Evolutionary conservation across 2,329 filamentous ascomycete genomes (phyloP).

Genomic region (Curvularia eragrostidis): DNA sequence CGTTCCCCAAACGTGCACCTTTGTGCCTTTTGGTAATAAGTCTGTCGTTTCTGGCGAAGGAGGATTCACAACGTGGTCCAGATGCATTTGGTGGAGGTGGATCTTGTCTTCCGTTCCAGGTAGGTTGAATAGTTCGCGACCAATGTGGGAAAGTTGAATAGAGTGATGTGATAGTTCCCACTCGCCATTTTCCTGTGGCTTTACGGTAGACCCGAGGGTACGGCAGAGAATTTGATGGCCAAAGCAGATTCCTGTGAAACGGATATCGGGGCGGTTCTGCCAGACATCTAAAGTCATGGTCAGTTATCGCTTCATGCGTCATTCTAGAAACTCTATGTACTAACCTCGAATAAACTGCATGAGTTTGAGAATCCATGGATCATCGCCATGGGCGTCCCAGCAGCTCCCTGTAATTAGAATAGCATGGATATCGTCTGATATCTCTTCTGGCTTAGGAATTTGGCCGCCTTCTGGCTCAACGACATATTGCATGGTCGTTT

Average conservation of each 20-base stretch:
- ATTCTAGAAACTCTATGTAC: background rate
- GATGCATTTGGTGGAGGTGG: conserved; percentile 57
- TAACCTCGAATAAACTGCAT: conserved; percentile 55
- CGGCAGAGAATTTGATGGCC: conserved; percentile 58
- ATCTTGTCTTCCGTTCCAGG: conserved; percentile 41
- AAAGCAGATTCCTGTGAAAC: conserved; percentile 58
- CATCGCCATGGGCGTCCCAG: conserved; percentile 57
- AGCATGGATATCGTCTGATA: conserved; percentile 53
- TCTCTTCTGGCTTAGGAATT: conserved; percentile 57
- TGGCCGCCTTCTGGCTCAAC: conserved; percentile 51
- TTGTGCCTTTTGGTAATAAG: conserved; percentile 42
- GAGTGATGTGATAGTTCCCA: conserved; percentile 57
- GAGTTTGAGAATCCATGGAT: conserved; percentile 54
- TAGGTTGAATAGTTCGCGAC: conserved; percentile 52
- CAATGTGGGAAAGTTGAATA: conserved; percentile 51
- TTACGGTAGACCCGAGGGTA: conserved; percentile 51
- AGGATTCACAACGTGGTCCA: conserved; percentile 52
- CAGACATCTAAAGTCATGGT: conserved; percentile 54
- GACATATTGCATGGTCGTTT: conserved; percentile 63
- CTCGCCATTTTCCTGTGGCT: conserved; percentile 49
- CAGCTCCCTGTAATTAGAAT: conserved; percentile 57
- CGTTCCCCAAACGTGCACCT: conserved; percentile 59
- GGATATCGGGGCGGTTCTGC: conserved; percentile 59
- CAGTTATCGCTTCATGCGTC: background rate
- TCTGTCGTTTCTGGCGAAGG: conserved; percentile 37